Base-by-base conservation (phyloP, 2,329 filamentous ascomycete species). In the Sphaceloma murrayae region DNA sequence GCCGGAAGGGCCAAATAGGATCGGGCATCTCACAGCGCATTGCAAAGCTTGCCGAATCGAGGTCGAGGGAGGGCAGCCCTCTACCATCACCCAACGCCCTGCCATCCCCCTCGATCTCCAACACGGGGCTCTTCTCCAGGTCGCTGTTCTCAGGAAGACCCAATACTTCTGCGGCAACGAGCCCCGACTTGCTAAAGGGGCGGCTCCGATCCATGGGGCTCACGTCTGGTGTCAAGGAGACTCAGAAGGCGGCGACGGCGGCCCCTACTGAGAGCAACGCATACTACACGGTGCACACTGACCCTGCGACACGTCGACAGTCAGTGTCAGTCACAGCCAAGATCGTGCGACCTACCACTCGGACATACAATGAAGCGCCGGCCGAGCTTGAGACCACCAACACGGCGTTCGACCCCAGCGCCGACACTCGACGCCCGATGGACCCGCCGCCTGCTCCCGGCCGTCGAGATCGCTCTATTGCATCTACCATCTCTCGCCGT, bases 11-110 rank as follows among this genome's bases (percentile, higher is more conserved):
- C 52, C 91, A 85, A 55, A 75, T 96, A 17, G 88, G 86, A 5
- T 87, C 84, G 6, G 87, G 85, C 53, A 95, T 98, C 49, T 93
- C 89, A 2, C 85, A 89, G 60, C 81, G 91, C 31, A 96, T 96
- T 61, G 93, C 94, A 4, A 45, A 45, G 31, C 32, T 45, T 14
- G 42, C 31, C 5, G 24, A 45, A 34, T 38, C 34, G 22, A 52
- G 51, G 2, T 50, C 48, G 26, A 47, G 50, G 36, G 56, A 56
- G 13, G 29, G 47, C 17, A 57, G 49, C 40, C 44, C 52, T 3
- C 19, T 38, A n/a, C 36, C 51, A 14, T 40, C 51, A 22, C 51
- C 42, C 3, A 29, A 29, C 7, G 30, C 42, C 3, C 31, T 45
- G 2, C 42, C 5, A 45, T 48, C 10, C 43, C 52, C 17, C 45